Conservation (phyloP, 768 basidiomycete species). For the Tricholoma sp. region DNA sequence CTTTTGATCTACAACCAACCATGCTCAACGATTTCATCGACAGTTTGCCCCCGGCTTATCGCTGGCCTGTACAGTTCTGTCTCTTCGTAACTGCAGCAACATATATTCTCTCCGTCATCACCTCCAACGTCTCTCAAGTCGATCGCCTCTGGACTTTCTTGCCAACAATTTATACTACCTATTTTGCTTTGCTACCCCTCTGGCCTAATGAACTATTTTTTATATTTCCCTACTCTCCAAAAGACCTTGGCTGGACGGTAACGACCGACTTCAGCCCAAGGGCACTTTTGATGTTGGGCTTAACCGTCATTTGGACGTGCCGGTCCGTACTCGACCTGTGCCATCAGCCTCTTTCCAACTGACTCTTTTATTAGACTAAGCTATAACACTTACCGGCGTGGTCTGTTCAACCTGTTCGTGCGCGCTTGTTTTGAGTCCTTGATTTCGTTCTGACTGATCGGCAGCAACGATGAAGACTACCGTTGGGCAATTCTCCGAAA, state of each 20-base stretch:
- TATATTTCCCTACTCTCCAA: conserved; percentile 54
- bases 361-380: conserved; percentile 42
- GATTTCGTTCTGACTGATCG: conserved; percentile 1
- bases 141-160: conserved; percentile 80
- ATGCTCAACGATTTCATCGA: conserved; percentile 9
- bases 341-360: conserved; percentile 8
- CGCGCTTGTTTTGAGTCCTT: not conserved
- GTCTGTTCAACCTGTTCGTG: conserved; percentile 66
- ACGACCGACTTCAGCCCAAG: conserved; percentile 59
- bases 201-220: conserved; percentile 38
- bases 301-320: conserved; percentile 66
- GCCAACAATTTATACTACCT: conserved; percentile 77
- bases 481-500: conserved; percentile 79
- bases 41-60: conserved; percentile 34
- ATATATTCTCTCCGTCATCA: conserved; percentile 60
- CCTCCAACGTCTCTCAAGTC: conserved; percentile 81
- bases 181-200: conserved; percentile 74
- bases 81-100: conserved; percentile 38
- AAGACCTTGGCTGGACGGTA: conserved; percentile 32
- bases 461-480: conserved; percentile 83
- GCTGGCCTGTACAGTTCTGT: conserved; percentile 65
- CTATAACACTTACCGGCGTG: conserved; percentile 82
- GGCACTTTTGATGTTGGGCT: conserved; percentile 66
- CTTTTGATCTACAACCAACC: not conserved
- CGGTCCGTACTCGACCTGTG: conserved; percentile 30